Evolutionary conservation across 1,139 yeast genomes (phyloP).

Genomic region (Candida buenavistaensis): DNA sequence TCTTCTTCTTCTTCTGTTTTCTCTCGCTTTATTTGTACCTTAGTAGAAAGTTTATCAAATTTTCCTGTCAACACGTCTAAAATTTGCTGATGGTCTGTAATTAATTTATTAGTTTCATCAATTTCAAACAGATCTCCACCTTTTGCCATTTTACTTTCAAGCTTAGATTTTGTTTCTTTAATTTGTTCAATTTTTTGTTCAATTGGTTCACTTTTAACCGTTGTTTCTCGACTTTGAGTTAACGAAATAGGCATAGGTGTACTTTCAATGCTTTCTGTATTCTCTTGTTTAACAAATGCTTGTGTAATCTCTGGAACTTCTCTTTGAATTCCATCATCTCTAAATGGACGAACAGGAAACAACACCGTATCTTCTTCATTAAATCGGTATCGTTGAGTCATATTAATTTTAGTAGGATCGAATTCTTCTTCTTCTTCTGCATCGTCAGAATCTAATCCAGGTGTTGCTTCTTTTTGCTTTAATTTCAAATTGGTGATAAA

Average conservation of each 20-base stretch:
- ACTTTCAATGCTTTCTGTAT: constrained; percentile 2
- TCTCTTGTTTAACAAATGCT: constrained; percentile 9
- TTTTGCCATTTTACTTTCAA: constrained; percentile 32
- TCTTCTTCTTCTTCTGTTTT: constrained; percentile 6
- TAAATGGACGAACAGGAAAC: constrained; percentile 45
- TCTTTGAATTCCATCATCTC: constrained; percentile 19
- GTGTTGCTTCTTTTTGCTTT: constrained; percentile 25
- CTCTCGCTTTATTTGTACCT: constrained; percentile 1
- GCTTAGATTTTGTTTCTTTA: constrained; percentile 27
- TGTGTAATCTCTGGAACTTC: constrained; percentile 8
- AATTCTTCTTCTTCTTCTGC: constrained; percentile 37
- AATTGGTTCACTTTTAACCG: constrained; percentile 34
- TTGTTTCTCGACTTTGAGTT: constrained; percentile 22
- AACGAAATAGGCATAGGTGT: constrained; percentile 14
- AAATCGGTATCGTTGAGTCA: constrained; percentile 58
- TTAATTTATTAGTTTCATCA: constrained; percentile 32
- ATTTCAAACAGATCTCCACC: constrained; percentile 27
- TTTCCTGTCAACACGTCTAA: constrained; percentile 26
- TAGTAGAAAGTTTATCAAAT: constrained; percentile 23
- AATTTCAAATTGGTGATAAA: constrained; percentile 39
- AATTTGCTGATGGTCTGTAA: constrained; percentile 35
- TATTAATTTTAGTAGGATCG: constrained; percentile 52
- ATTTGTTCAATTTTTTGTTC: constrained; percentile 31
- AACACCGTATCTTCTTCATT: constrained; percentile 47
- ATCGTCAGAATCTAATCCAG: constrained; percentile 26